Conservation (phyloP, 2,329 filamentous ascomycete genomes). For the Trichoderma pleuroti region DNA sequence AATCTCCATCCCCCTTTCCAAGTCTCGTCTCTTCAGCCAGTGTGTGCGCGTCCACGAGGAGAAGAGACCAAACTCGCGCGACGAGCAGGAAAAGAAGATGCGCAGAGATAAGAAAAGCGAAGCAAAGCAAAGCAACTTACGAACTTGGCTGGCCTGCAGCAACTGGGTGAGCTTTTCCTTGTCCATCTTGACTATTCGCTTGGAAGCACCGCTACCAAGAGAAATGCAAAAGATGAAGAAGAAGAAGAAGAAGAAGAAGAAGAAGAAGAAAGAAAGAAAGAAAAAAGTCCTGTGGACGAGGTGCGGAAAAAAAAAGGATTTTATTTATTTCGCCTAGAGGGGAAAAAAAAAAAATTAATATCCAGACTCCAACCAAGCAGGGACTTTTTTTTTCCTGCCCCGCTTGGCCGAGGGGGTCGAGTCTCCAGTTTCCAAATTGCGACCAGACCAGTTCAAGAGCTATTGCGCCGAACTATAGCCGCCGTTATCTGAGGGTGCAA, state of each 20-base stretch:
- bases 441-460: neutral
- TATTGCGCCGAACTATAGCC: slow-evolving; percentile 13
- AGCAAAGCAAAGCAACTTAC: slow-evolving; percentile 51
- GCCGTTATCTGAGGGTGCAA: slow-evolving; percentile 2
- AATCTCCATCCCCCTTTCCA: neutral
- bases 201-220: slow-evolving; percentile 27
- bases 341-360: slow-evolving; percentile 23
- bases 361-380: slow-evolving; percentile 15
- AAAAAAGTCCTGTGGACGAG: neutral
- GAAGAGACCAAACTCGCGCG: neutral
- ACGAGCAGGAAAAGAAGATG: slow-evolving; percentile 6
- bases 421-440: slow-evolving; percentile 11
- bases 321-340: slow-evolving; percentile 20
- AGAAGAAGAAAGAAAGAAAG: neutral
- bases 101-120: slow-evolving; percentile 10
- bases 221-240: slow-evolving; percentile 15
- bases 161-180: slow-evolving; percentile 77
- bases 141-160: slow-evolving; percentile 82
- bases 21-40: neutral
- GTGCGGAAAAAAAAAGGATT: slow-evolving; percentile 18
- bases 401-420: slow-evolving; percentile 19
- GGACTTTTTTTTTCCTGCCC: slow-evolving; percentile 9
- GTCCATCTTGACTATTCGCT: slow-evolving; percentile 36
- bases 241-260: neutral
- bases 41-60: neutral